Percentiles rank a stretch among this genome's conserved stretches.
These are phyloP conservation scores for Aspergillus cristatus DNA, from an alignment of 495 filamentous ascomycete genomes.

Conservation along the genomic window DNA sequence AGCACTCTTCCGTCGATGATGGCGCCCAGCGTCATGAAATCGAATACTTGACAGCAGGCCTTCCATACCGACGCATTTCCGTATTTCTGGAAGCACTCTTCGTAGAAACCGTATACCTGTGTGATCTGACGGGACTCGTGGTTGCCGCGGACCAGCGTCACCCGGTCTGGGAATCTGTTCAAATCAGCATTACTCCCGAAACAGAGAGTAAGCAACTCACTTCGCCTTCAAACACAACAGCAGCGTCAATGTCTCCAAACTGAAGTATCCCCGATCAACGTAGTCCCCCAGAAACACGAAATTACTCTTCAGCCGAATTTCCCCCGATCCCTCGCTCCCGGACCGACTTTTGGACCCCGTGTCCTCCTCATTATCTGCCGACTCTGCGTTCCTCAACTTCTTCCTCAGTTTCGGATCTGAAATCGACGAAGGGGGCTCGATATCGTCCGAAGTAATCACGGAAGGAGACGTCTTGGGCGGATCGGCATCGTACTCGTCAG, in stretches of 20 bases:
- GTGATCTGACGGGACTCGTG: constrained; percentile 97
- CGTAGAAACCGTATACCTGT: constrained; percentile 96
- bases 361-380: constrained; percentile 29
- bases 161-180: constrained; percentile 78
- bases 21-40: constrained; percentile 91
- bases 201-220: constrained; percentile 38
- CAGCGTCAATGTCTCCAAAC: constrained; percentile 90
- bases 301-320: constrained; percentile 53
- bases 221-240: constrained; percentile 95
- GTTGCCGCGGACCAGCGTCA: constrained; percentile 93
- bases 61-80: constrained; percentile 99
- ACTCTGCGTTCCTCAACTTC: constrained; percentile 48
- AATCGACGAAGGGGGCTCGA: constrained; percentile 79
- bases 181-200: constrained; percentile 6
- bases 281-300: constrained; percentile 97
- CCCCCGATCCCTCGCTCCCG: constrained; percentile 32
- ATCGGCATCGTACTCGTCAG: constrained; percentile 61
- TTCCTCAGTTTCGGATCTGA: constrained; percentile 74
- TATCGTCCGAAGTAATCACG: constrained; percentile 72
- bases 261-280: constrained; percentile 96
- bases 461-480: constrained; percentile 52
- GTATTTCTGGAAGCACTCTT: constrained; percentile 96
- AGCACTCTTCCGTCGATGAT: constrained; percentile 96
- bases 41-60: constrained; percentile 96
- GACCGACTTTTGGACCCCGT: constrained; percentile 22